Base-by-base conservation (phyloP, 164 flowering plant genomes). In the Sedum album region DNA sequence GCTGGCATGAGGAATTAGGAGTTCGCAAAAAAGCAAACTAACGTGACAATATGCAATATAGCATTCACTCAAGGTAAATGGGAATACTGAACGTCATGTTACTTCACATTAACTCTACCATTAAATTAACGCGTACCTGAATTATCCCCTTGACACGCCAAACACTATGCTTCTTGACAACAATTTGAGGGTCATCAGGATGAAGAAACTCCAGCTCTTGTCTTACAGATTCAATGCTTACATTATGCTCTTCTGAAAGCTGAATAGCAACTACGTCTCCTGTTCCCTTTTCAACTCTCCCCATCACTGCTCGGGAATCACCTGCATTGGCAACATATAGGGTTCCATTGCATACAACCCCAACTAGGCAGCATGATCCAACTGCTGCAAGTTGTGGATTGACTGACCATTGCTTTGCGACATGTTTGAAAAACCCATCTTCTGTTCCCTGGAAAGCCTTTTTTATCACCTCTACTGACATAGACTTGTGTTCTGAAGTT, bases 201-300 rank as follows among this genome's bases (percentile, higher is more conserved):
- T 57, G 62, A 18, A 57, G 17, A 57, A 6, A 3, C 2, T 28
- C 33, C 62, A 57, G 31, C 62, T 57, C 62, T 5, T 3, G 31
- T 30, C 62, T 57, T 15, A 57, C 62, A 4, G 33, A 28, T 57
- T 57, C 62, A 23, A 57, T 57, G 62, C 62, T 57, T 3, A 30
- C 62, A 20, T 57, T 57, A 15, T 57, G 62, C 62, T 57, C 62
- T 57, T 57, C 62, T 57, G 62, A 57, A 57, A 57, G 62, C 15
- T 57, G 62, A 26, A 57, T 3, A 6, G 62, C 62, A 0, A 26
- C 17, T 13, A 28, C 20, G 26, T 57, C n/a, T 28, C 33, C 62
- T 14, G 62, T 57, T 28, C 26, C 62, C 33, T 57, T 57, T 28
- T 13, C 33, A 28, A 57, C 33, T 20, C 33, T 57, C 17, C 62